Evolutionary conservation across 495 filamentous ascomycete genomes (phyloP).

Genomic region (Xylaria venustula): DNA sequence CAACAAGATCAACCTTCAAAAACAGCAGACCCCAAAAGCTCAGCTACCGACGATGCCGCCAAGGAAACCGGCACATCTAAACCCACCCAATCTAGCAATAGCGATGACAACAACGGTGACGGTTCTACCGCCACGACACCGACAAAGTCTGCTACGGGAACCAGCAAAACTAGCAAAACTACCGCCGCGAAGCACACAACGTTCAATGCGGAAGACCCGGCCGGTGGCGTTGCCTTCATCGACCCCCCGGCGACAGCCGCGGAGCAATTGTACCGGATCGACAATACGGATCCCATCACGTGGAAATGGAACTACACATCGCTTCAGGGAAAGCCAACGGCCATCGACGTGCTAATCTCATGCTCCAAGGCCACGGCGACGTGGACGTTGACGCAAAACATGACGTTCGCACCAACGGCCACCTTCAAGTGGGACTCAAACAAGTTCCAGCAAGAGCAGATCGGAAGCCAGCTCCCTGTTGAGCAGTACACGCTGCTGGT

Average conservation of each 20-base stretch:
- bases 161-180: constrained; percentile 40
- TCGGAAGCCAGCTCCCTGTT: constrained; percentile 58
- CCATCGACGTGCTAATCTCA: constrained; percentile 77
- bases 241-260: constrained; percentile 61
- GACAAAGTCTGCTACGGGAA: constrained; percentile 25
- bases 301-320: constrained; percentile 97
- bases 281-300: constrained; percentile 74
- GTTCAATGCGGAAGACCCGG: constrained; percentile 59
- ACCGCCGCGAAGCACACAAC: constrained; percentile 36
- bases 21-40: constrained; percentile 16
- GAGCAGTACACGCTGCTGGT: constrained; percentile 84
- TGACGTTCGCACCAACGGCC: constrained; percentile 45
- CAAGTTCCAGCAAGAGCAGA: constrained; percentile 61
- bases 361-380: constrained; percentile 55
- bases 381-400: constrained; percentile 53
- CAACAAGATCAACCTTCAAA: constrained; percentile 18
- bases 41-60: constrained; percentile 6
- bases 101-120: constrained; percentile 2
- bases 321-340: constrained; percentile 70
- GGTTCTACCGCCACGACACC: constrained; percentile 15
- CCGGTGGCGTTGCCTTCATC: constrained; percentile 80
- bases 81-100: neutral
- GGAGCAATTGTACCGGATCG: constrained; percentile 82
- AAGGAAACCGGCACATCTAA: constrained; percentile 12
- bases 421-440: constrained; percentile 75